These are phyloP conservation scores for Albifimbria verrucaria DNA, from an alignment of 2,329 filamentous ascomycete species.

Conservation along the genomic window DNA sequence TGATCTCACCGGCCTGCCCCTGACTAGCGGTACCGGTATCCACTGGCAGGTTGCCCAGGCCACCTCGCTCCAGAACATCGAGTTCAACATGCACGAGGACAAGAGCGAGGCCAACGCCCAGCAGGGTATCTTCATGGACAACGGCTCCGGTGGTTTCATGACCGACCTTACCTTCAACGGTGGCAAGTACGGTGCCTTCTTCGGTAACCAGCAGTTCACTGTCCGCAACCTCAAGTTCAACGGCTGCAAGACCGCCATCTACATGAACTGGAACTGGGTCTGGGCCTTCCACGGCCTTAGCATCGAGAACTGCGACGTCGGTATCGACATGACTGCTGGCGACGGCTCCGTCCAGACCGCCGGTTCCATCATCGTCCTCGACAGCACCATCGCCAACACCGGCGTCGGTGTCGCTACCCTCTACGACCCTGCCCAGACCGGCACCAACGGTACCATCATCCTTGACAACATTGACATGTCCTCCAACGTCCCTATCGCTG, in stretches of 20 bases:
- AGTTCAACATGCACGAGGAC: constrained; percentile 73
- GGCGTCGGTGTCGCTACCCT: constrained; percentile 73
- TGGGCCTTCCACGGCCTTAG: constrained; percentile 76
- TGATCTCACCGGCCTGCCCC: constrained; percentile 66
- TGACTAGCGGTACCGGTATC: constrained; percentile 63
- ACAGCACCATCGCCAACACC: constrained; percentile 75
- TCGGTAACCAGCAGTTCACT: constrained; percentile 87
- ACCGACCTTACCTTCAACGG: constrained; percentile 80
- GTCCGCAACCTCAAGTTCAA: constrained; percentile 81
- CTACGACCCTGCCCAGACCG: constrained; percentile 59
- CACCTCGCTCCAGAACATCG: constrained; percentile 75
- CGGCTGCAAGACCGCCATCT: constrained; percentile 76
- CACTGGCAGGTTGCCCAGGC: constrained; percentile 87
- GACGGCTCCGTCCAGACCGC: constrained; percentile 65
- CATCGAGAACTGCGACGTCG: constrained; percentile 72
- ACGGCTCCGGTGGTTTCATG: constrained; percentile 82
- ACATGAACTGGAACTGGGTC: constrained; percentile 90
- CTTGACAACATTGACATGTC: constrained; percentile 87
- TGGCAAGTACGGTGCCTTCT: constrained; percentile 72
- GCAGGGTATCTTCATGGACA: constrained; percentile 80
- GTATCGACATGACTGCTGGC: constrained; percentile 73
- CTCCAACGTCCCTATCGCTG: constrained; percentile 62
- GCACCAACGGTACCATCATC: constrained; percentile 77
- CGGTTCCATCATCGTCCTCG: constrained; percentile 79
- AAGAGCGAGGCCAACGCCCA: constrained; percentile 63